A percentile compares a stretch with the other conserved stretches of the same genome.
phyloP scores from a whole-genome alignment of 371 early-diverging fungal genomes.

The Parasitella parasitica region DNA sequence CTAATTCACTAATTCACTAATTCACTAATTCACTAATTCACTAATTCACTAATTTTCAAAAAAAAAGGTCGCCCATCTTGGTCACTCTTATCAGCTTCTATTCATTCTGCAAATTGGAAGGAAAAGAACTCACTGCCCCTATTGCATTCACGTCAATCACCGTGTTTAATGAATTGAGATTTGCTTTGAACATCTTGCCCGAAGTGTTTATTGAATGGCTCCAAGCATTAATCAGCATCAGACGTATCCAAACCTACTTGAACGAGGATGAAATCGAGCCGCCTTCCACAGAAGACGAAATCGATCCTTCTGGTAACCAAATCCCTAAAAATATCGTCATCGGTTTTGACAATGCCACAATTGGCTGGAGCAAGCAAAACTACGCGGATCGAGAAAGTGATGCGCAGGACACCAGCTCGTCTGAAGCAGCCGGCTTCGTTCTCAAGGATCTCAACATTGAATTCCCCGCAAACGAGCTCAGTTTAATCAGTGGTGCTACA shows the following conservation, averaged over 20 bases:
- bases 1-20: no score
- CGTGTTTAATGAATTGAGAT: conserved; percentile 52
- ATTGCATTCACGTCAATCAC: conserved; percentile 61
- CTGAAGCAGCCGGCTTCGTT: conserved; percentile 25
- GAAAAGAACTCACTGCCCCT: conserved; percentile 53
- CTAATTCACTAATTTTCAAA: no score
- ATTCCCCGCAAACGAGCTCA: conserved; percentile 56
- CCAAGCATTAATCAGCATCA: conserved; percentile 37
- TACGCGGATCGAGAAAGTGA: neutral
- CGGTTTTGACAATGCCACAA: conserved; percentile 46
- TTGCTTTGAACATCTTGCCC: conserved; percentile 57
- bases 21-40: no score
- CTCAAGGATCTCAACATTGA: conserved; percentile 40
- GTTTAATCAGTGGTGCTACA: conserved; percentile 62
- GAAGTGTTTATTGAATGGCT: conserved; percentile 37
- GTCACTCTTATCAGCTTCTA: conserved; percentile 69
- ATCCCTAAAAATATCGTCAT: conserved; percentile 10
- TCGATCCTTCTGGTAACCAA: conserved; percentile 17
- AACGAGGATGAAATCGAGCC: conserved; percentile 70
- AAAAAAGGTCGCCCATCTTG: conserved; percentile 48
- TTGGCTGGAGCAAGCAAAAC: conserved; percentile 25
- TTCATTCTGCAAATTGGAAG: conserved; percentile 50
- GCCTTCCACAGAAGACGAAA: conserved; percentile 62
- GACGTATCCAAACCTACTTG: conserved; percentile 73
- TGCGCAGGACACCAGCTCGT: neutral